A percentile compares a stretch with the other conserved stretches of the same genome.
These are phyloP conservation scores for Kluyveromyces sp. DNA, from an alignment of 1,139 yeast genomes.

Conservation along the genomic window DNA sequence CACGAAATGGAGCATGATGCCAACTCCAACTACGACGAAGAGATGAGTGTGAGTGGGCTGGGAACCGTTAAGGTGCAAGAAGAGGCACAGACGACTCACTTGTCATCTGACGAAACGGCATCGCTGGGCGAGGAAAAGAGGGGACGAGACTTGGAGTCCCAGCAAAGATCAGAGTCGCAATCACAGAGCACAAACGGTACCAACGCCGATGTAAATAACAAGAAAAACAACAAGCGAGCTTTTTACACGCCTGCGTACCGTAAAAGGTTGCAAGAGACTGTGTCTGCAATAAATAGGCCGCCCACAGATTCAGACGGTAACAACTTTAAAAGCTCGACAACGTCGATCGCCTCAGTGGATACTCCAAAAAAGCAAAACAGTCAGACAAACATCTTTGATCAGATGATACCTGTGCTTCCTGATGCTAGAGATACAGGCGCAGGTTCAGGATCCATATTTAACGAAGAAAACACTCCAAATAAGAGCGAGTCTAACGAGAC, in stretches of 20 bases:
- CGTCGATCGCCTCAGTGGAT: conserved; percentile 25
- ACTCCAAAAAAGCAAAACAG: conserved; percentile 14
- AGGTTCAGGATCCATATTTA: conserved; percentile 1
- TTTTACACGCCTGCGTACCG: conserved; percentile 35
- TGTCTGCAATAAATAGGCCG: conserved; percentile 3
- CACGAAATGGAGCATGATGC: conserved; percentile 33
- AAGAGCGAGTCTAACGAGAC: conserved; percentile 15
- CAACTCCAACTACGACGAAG: conserved; percentile 28
- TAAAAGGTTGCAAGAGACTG: conserved; percentile 29
- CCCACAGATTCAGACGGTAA: conserved; percentile 7
- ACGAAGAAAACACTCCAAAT: neutral
- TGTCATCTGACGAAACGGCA: conserved; percentile 17
- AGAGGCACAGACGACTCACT: neutral
- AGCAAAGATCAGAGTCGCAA: no score
- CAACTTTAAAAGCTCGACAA: conserved; percentile 18
- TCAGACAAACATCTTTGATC: conserved; percentile 24
- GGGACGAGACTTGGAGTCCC: conserved; percentile 8
- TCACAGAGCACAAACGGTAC: neutral
- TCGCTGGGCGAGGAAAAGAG: conserved; percentile 14
- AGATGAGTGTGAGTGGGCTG: conserved; percentile 30
- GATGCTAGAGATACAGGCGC: conserved; percentile 6
- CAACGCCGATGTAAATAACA: conserved; percentile 2
- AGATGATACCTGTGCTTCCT: conserved; percentile 28
- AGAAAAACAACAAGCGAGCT: conserved; percentile 5
- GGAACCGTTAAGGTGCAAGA: conserved; percentile 18